Evolutionary conservation across 495 filamentous ascomycete species (phyloP).

Genomic region (Tuber brumale): DNA sequence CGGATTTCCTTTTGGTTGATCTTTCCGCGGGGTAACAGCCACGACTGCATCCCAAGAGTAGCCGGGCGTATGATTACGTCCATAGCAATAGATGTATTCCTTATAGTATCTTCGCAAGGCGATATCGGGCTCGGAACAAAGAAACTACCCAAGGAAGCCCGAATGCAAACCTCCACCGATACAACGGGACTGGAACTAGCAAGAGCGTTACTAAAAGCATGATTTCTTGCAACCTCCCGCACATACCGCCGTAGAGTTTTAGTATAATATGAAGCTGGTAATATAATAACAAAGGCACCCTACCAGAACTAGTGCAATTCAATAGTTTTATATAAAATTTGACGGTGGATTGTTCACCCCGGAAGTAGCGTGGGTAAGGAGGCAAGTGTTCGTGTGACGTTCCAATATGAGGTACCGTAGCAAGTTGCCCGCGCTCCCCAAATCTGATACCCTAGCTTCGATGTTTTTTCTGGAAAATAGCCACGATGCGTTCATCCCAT

Average conservation of each 20-base stretch:
- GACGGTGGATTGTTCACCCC: background rate
- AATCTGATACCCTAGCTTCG: background rate
- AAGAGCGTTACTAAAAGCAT: background rate
- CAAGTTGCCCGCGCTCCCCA: background rate
- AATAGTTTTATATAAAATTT: background rate
- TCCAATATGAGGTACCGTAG: background rate
- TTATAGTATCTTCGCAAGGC: background rate
- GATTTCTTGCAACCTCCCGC: background rate
- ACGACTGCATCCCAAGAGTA: background rate
- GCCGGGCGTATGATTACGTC: background rate
- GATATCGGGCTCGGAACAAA: too few relatives aligned
- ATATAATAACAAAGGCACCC: too few relatives aligned
- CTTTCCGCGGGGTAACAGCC: background rate
- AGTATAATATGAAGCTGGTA: background rate
- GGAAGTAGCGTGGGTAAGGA: background rate
- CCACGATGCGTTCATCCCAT: background rate
- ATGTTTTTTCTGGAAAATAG: too few relatives aligned
- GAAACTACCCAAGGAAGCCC: too few relatives aligned
- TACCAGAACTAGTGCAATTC: background rate
- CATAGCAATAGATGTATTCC: background rate
- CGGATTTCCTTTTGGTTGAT: background rate
- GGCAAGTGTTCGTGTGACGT: background rate
- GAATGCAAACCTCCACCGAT: background rate
- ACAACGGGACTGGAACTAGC: background rate
- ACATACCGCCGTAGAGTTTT: background rate